phyloP scores from a whole-genome alignment of 768 basidiomycete genomes.

The Kwoniella botswanensis region DNA sequence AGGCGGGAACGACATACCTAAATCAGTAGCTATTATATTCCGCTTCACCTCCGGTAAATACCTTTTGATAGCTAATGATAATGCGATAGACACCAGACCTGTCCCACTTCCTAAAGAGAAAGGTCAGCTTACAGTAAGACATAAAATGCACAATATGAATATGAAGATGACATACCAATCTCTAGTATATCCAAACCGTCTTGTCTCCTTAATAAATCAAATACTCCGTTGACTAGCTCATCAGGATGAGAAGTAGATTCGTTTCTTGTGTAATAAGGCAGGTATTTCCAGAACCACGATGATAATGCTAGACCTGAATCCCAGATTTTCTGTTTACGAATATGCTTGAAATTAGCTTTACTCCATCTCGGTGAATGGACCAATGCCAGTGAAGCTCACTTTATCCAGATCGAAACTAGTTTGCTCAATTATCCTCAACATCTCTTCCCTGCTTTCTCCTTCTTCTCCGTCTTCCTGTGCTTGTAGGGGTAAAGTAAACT shows the following conservation, averaged over 20 bases:
- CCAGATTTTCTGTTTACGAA: constrained; percentile 81
- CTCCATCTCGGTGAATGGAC: not conserved
- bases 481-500: constrained; percentile 26
- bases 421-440: constrained; percentile 71
- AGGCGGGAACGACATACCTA: constrained; percentile 64
- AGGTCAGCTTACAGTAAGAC: not conserved
- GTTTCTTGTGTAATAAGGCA: not conserved
- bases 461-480: not conserved
- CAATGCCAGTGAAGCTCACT: constrained; percentile 61
- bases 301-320: constrained; percentile 87
- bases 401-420: constrained; percentile 93
- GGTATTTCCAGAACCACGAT: constrained; percentile 67
- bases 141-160: too few species aligned
- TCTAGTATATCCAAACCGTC: constrained; percentile 65
- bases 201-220: constrained; percentile 17
- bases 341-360: not conserved
- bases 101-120: constrained; percentile 73
- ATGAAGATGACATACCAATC: constrained; percentile 64
- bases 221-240: constrained; percentile 1
- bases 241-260: not conserved
- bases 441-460: constrained; percentile 8
- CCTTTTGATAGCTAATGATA: constrained; percentile 62
- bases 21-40: constrained; percentile 69
- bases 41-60: constrained; percentile 35
- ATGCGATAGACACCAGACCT: constrained; percentile 74